phyloP scores from a whole-genome alignment of 2,329 filamentous ascomycete genomes.

The Emmonsiellopsis sp. region DNA sequence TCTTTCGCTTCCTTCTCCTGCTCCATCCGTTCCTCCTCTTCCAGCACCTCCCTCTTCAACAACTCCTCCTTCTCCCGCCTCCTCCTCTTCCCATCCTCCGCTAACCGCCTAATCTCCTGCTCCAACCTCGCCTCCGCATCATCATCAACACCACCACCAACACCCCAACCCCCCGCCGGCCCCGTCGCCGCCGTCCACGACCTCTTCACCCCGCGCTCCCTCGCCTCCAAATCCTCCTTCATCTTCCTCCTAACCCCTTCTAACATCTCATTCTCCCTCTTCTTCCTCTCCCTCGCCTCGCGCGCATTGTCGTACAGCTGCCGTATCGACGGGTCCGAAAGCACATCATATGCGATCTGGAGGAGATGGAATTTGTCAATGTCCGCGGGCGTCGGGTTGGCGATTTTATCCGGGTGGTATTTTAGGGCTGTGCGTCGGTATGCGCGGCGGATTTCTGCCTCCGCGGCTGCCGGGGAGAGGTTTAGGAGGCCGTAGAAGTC shows the following conservation, averaged over 20 bases:
- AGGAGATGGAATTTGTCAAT: conserved; percentile 76
- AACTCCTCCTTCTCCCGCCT: conserved; percentile 41
- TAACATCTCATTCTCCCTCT: conserved; percentile 63
- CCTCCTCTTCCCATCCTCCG: conserved; percentile 44
- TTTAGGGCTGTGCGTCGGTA: conserved; percentile 81
- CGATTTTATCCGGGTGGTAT: conserved; percentile 88
- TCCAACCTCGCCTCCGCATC: conserved; percentile 39
- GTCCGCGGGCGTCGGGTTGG: conserved; percentile 56
- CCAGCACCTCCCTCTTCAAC: conserved; percentile 36
- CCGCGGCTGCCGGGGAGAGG: conserved; percentile 54
- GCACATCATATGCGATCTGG: conserved; percentile 76
- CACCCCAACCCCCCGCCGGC: conserved; percentile 15
- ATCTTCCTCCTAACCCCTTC: conserved; percentile 64
- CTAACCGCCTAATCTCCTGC: conserved; percentile 44
- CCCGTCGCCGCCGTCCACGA: conserved; percentile 35
- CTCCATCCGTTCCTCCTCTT: conserved; percentile 27
- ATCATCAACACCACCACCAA: conserved; percentile 39
- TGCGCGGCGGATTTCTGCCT: conserved; percentile 69
- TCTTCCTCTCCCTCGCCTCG: conserved; percentile 60
- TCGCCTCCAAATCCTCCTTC: conserved; percentile 75
- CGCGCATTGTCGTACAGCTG: conserved; percentile 70
- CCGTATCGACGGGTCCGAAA: conserved; percentile 62
- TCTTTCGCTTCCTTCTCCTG: conserved; percentile 34
- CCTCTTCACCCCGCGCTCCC: conserved; percentile 58
- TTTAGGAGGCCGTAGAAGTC: conserved; percentile 74